Base-by-base conservation (phyloP, 345 rosid genomes). In the Litchi chinensis region DNA sequence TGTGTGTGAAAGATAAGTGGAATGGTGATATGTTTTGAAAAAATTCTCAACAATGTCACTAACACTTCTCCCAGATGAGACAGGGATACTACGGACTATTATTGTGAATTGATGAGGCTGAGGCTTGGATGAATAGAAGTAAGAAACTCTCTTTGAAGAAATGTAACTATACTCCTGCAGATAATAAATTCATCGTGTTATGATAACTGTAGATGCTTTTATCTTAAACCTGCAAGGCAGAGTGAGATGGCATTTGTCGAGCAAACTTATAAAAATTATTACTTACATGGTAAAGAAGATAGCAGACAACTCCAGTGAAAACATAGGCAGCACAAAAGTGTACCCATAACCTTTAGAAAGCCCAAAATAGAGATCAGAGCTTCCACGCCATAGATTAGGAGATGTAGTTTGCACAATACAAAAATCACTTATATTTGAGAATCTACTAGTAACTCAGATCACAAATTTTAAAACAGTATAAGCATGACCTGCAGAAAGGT, bases 281-380 rank as follows among this genome's bases (percentile, higher is more conserved):
- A 84, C 98, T 93, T 87, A 95, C 98, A 73, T 13, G 54, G 83
- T 90, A 91, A 68, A 95, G 97, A 79, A 95, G 91, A 85, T 83
- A 91, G 93, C 99, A 93, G 79, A 95, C 98, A 86, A 88, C 85
- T 50, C 87, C 95, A 0, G 99, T 91, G 86, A 95, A 91, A 79
- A 91, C 69, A 86, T 95, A 95, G 75, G 89, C 91, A 59, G 99
- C 97, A 75, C 88, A 90, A 82, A 95, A 95, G 91, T 93, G 99
- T 81, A 92, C 71, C 99, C 98, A 95, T 79, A 95, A 79, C 99
- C 99, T 95, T 88, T 83, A 87, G 75, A 79, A 79, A 68, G 74
- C 71, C 48, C 76, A 81, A 87, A 65, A 70, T 54, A 68, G 76
- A 52, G 67, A 68, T 88, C 81, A 85, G 86, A 83, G 65, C 52